These are phyloP conservation scores for Ophioceras dolichostomum DNA, from an alignment of 2,329 filamentous ascomycete species.

Conservation along the genomic window DNA sequence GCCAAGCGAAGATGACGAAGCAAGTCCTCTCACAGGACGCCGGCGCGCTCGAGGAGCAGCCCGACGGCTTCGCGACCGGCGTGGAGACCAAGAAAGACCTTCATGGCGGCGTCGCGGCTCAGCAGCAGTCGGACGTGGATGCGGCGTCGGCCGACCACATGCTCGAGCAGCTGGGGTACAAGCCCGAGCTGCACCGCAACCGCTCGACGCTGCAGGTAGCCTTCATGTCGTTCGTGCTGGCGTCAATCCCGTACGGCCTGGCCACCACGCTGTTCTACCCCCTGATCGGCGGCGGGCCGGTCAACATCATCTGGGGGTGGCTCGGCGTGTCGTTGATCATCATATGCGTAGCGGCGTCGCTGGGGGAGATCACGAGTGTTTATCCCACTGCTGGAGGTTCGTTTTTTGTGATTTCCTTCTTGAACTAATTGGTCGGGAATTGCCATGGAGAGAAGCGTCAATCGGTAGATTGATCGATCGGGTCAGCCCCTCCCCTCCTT, in stretches of 20 bases:
- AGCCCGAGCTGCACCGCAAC: constrained; percentile 42
- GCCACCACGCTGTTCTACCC: constrained; percentile 60
- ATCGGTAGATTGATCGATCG: too few species aligned
- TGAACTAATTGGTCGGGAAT: too few species aligned
- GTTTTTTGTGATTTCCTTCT: too few species aligned
- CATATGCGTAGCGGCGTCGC: constrained; percentile 55
- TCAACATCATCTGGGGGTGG: constrained; percentile 65
- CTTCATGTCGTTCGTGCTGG: constrained; percentile 45
- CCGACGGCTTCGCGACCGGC: not conserved
- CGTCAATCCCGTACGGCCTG: constrained; percentile 62
- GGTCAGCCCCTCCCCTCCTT: too few species aligned
- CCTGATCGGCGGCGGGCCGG: constrained; percentile 51
- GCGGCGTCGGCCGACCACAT: constrained; percentile 1
- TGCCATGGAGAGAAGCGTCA: too few species aligned
- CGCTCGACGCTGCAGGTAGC: constrained; percentile 46
- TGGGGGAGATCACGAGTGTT: constrained; percentile 64
- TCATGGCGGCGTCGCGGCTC: not conserved
- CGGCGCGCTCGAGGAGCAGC: not conserved
- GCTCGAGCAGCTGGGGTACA: constrained; percentile 35
- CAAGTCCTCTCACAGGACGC: not conserved
- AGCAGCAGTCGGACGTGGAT: not conserved
- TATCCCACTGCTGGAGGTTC: constrained; percentile 66
- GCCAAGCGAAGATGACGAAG: too few species aligned
- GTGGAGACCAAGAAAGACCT: not conserved
- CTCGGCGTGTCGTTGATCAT: constrained; percentile 56